phyloP scores from a whole-genome alignment of 2,329 filamentous ascomycete genomes.

The Colletotrichum siamense region DNA sequence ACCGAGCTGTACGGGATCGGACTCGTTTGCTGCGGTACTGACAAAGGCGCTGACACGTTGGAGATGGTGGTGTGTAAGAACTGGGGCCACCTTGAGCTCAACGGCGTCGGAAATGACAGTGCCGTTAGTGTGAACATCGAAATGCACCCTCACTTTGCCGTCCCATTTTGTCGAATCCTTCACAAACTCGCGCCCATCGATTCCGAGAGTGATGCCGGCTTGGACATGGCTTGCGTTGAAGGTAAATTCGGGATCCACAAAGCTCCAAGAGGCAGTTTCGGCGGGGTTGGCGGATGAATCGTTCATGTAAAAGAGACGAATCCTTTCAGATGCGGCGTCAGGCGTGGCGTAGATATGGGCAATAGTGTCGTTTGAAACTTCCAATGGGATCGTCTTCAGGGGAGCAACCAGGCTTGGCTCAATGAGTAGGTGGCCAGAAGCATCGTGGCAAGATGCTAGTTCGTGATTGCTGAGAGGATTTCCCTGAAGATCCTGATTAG shows the following conservation, averaged over 20 bases:
- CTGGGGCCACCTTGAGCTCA: no score
- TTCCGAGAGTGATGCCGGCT: conserved; percentile 36
- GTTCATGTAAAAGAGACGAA: conserved; percentile 33
- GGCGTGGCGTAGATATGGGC: conserved; percentile 13
- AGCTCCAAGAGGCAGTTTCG: conserved; percentile 26
- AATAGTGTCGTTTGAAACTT: conserved; percentile 20
- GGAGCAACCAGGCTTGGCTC: conserved; percentile 35
- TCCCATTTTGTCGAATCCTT: conserved; percentile 31
- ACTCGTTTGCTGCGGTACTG: no score
- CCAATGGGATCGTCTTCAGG: conserved; percentile 33
- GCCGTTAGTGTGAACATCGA: conserved; percentile 30
- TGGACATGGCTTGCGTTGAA: conserved; percentile 33
- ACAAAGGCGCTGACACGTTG: no score
- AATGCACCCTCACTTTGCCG: conserved; percentile 30
- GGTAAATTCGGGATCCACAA: conserved; percentile 28
- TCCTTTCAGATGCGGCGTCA: conserved; percentile 13
- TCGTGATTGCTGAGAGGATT: conserved; percentile 26
- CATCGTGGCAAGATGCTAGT: conserved; percentile 39
- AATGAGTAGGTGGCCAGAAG: conserved; percentile 35
- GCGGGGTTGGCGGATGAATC: not conserved
- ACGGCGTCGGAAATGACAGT: not conserved
- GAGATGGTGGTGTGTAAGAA: no score
- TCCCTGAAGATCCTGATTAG: conserved; percentile 14
- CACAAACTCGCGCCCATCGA: conserved; percentile 38
- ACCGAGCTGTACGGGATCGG: no score